Base-by-base conservation (phyloP, 2,329 filamentous ascomycete genomes). In the Calonectria pseudoturangicola region DNA sequence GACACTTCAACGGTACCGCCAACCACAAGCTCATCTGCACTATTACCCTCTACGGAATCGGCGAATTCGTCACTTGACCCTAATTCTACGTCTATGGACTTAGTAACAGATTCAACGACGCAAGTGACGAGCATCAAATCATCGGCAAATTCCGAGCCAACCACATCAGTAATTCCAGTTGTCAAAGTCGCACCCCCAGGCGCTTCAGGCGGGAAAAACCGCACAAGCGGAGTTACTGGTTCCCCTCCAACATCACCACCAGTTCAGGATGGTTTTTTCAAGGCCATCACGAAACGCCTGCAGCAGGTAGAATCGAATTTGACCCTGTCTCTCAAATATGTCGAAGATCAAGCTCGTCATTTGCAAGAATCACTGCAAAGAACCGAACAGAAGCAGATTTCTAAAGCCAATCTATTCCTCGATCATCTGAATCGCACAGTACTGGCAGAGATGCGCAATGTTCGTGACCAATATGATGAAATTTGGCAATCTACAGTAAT, bases 191-290 rank as follows among this genome's bases (percentile, higher is more conserved):
- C 72, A 3, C 72, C 71, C 1, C 73, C 77, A 8, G 74, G 70
- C 36, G 71, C 72, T 13, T 60, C 73, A 16, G 78, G 70, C 16
- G 68, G 60, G 56, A 84, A 83, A 70, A 74, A 79, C 41, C 80
- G 83, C 58, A 80, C 72, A 21, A 80, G 75, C 28, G 79, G 78
- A n/a, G 80, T 82, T 1, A 65, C 73, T 8, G 76, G 76, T 10
- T 77, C 81, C 7, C 67, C 81, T 4, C 63, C 79, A 4, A 80
- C 82, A 33, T 90, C 92, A 0, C 96, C 96, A 2, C 95, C 96
- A 0, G 97, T 97, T 1, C 97, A 99, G 83, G 97, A 99, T 82
- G 97, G 94, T 2, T 98, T 99, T 84, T 99, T 98, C 89, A 98
- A 98, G 83, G 95, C 95, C 4, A 93, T 98, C 10, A 95, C 96